Conservation (phyloP, 2,329 filamentous ascomycete genomes). For the Aspergillus sp. region DNA sequence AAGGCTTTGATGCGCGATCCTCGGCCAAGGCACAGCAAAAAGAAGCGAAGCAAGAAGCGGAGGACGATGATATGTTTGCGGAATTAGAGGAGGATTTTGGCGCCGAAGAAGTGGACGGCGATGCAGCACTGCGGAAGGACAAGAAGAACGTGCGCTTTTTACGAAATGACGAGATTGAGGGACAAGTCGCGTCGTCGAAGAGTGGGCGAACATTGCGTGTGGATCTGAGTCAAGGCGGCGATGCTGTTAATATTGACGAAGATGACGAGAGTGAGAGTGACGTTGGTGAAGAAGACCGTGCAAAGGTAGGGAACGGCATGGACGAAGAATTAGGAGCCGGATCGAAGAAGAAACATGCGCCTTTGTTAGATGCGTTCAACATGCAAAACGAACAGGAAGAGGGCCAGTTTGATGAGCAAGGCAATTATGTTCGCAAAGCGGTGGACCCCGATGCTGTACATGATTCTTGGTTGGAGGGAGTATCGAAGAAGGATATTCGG, state of each 20-base stretch:
- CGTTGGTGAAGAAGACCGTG: slow-evolving; percentile 66
- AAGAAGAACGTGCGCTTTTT: slow-evolving; percentile 63
- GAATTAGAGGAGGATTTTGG: slow-evolving; percentile 61
- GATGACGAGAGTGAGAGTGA: slow-evolving; percentile 56
- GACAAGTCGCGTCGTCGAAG: slow-evolving; percentile 72
- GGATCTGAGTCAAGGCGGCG: slow-evolving; percentile 54
- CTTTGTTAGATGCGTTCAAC: slow-evolving; percentile 95
- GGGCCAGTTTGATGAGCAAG: slow-evolving; percentile 83
- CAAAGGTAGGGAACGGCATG: slow-evolving; percentile 70
- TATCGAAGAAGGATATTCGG: slow-evolving; percentile 92
- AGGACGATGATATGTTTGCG: slow-evolving; percentile 79
- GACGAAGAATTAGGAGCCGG: slow-evolving; percentile 90
- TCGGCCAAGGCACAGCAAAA: slow-evolving; percentile 54
- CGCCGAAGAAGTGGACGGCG: slow-evolving; percentile 54
- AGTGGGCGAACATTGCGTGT: slow-evolving; percentile 66
- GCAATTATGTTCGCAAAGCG: slow-evolving; percentile 89
- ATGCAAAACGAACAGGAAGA: slow-evolving; percentile 88
- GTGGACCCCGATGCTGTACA: slow-evolving; percentile 85
- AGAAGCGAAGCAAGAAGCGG: slow-evolving; percentile 36
- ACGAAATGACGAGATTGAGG: slow-evolving; percentile 68
- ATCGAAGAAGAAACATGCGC: slow-evolving; percentile 87
- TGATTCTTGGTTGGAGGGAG: slow-evolving; percentile 87
- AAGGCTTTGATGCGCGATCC: slow-evolving; percentile 78
- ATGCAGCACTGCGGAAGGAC: slow-evolving; percentile 56
- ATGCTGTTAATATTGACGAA: slow-evolving; percentile 63